Conservation (phyloP, 2,329 filamentous ascomycete species). For the Pseudogymnoascus sp. region DNA sequence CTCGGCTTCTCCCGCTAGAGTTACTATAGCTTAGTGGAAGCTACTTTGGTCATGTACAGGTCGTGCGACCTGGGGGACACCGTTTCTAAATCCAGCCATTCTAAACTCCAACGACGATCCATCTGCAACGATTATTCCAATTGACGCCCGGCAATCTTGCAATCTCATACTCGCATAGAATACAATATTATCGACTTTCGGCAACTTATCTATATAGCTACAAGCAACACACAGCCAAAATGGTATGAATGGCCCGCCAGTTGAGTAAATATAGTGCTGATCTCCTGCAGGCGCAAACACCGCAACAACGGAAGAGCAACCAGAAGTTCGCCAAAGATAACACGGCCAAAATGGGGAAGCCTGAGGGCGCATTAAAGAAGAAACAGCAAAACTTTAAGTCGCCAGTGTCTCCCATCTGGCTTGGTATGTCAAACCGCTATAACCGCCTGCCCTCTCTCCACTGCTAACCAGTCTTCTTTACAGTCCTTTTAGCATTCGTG, state of each 20-base stretch:
- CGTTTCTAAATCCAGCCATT: slow-evolving; percentile 6
- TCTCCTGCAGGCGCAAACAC: slow-evolving; percentile 63
- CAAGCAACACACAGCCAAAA: slow-evolving; percentile 14
- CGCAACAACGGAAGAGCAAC: slow-evolving; percentile 74
- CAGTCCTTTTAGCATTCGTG: slow-evolving; percentile 28
- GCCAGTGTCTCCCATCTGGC: slow-evolving; percentile 56
- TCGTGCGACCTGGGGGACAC: slow-evolving; percentile 9
- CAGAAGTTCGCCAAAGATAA: slow-evolving; percentile 69
- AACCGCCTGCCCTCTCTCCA: not conserved
- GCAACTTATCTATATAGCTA: not conserved
- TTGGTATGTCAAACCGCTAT: slow-evolving; percentile 41
- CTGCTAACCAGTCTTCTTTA: slow-evolving; percentile 10
- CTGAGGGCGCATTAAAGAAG: slow-evolving; percentile 57
- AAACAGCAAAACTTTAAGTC: slow-evolving; percentile 44
- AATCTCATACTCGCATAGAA: not conserved
- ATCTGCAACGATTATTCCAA: not conserved
- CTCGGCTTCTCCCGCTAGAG: slow-evolving; percentile 7
- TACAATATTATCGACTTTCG: slow-evolving; percentile 1
- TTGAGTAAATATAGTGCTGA: not conserved
- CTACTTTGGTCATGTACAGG: not conserved
- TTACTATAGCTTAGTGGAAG: not conserved
- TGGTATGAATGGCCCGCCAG: slow-evolving; percentile 15
- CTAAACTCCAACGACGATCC: slow-evolving; percentile 4
- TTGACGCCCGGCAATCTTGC: not conserved
- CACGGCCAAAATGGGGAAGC: slow-evolving; percentile 67